Base-by-base conservation (phyloP, 495 filamentous ascomycete genomes). In the Opeltia flavorubescens region DNA sequence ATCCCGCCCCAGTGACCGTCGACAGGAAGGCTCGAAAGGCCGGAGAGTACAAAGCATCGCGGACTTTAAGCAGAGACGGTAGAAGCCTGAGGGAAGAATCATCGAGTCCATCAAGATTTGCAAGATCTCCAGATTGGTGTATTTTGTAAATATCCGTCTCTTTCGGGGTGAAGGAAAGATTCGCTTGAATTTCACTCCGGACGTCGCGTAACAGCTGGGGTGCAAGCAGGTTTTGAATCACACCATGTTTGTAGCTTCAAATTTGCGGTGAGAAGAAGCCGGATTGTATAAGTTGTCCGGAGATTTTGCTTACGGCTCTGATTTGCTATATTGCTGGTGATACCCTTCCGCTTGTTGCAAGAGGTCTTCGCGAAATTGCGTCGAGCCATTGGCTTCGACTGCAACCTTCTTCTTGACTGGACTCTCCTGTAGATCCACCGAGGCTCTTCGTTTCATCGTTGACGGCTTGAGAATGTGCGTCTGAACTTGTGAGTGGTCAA, bases 81-180 rank as follows among this genome's bases (percentile, higher is more conserved):
- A 99, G 69, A 45, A 81, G 83, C 27, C 79, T 75, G 36, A 95
- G 69, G 26, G 87, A 84, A 0, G 81, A 75, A 57, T 86, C 78
- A 44, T 93, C 84, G 5, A 99, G 71, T 4, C 91, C 91, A 64
- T 94, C 87, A 35, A 99, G 79, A 61, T 99, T 99, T 7, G 91
- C 93, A 15, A 99, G 72, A 60, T 99, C 91, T 46, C 91, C 91
- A 25, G 89, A 95, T 66, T 96, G 91, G 71, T 95, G 89, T 60
- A 96, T 95, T 64, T 91, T 94, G 72, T 99, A 99, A 65, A 99
- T 96, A 64, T 99, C 93, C 48, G 91, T 99, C 61, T 99, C 91
- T 66, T 99, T 99, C 52, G 88, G 89, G 40, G 91, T 94, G 67
- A 98, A 98, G 58, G 81, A 78, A 50, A 99, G 78, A 56, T 91